These are phyloP conservation scores for Fragilariopsis cylindrus DNA, from an alignment of 108 stramenopile species.

Conservation along the genomic window DNA sequence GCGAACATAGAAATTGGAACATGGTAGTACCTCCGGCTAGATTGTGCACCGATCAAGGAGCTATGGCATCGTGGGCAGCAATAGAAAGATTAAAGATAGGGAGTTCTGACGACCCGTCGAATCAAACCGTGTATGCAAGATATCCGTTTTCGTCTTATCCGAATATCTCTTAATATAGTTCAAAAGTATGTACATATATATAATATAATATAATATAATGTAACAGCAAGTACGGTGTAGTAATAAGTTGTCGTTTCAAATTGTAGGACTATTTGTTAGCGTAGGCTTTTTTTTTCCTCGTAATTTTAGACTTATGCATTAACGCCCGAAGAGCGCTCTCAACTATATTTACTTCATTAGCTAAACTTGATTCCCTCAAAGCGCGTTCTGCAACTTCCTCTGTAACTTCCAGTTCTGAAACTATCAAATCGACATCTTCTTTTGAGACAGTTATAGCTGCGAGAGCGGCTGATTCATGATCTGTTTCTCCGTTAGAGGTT, in stretches of 20 bases:
- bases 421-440: conserved; percentile 73
- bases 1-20: conserved; percentile 63
- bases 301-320: conserved; percentile 22
- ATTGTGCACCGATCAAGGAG: conserved; percentile 97
- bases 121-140: conserved; percentile 81
- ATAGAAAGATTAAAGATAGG: conserved; percentile 84
- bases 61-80: conserved; percentile 95
- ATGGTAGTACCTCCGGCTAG: conserved; percentile 90
- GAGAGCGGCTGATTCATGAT: conserved; percentile 29
- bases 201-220: no score
- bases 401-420: conserved; percentile 68
- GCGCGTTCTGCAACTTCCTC: conserved; percentile 60
- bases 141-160: conserved; percentile 69
- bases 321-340: conserved; percentile 64
- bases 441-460: conserved; percentile 51
- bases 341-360: conserved; percentile 40
- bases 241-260: conserved; percentile 9
- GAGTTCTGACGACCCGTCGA: conserved; percentile 78
- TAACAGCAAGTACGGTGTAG: not conserved
- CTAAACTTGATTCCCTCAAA: conserved; percentile 49
- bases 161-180: no score
- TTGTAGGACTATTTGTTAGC: not conserved
- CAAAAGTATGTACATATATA: no score
- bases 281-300: not conserved
- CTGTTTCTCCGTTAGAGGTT: conserved; percentile 27